Evolutionary conservation across 1,284 basidiomycete genomes (phyloP).

Genomic region (Ceratobasidium sp.): DNA sequence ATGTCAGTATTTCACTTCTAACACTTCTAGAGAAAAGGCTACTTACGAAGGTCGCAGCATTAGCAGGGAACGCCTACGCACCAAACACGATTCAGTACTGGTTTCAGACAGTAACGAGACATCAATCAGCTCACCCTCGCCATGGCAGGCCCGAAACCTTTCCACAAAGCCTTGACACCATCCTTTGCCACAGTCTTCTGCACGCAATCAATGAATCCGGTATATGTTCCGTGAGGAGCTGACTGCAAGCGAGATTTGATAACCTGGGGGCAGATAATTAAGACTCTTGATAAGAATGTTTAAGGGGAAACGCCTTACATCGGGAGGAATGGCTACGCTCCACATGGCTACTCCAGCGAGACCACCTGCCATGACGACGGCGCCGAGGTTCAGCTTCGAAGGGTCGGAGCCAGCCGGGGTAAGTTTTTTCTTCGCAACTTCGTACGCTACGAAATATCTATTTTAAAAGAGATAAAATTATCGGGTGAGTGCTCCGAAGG

Average conservation of each 20-base stretch:
- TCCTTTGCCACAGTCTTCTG: constrained; percentile 93
- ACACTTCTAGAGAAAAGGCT: constrained; percentile 44
- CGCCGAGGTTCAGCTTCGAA: constrained; percentile 86
- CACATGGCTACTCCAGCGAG: constrained; percentile 98
- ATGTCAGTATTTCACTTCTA: constrained; percentile 34
- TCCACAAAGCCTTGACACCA: constrained; percentile 92
- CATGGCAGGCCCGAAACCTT: constrained; percentile 98
- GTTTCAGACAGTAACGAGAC: neutral
- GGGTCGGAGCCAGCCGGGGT: constrained; percentile 82
- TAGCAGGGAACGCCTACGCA: constrained; percentile 87
- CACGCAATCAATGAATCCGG: constrained; percentile 93
- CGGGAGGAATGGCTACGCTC: constrained; percentile 94
- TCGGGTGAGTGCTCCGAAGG: neutral
- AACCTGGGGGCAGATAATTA: constrained; percentile 66
- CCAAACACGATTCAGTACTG: neutral
- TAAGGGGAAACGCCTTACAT: constrained; percentile 68
- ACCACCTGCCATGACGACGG: constrained; percentile 93
- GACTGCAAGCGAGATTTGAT: constrained; percentile 97
- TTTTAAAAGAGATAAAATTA: neutral
- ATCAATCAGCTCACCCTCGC: constrained; percentile 71
- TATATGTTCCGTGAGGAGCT: constrained; percentile 96
- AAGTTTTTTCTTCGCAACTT: constrained; percentile 89
- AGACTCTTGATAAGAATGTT: neutral
- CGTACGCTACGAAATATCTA: constrained; percentile 98
- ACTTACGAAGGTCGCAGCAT: constrained; percentile 95